phyloP scores from a whole-genome alignment of 1,139 yeast genomes.

The Magnusiomyces tetraspermus region DNA sequence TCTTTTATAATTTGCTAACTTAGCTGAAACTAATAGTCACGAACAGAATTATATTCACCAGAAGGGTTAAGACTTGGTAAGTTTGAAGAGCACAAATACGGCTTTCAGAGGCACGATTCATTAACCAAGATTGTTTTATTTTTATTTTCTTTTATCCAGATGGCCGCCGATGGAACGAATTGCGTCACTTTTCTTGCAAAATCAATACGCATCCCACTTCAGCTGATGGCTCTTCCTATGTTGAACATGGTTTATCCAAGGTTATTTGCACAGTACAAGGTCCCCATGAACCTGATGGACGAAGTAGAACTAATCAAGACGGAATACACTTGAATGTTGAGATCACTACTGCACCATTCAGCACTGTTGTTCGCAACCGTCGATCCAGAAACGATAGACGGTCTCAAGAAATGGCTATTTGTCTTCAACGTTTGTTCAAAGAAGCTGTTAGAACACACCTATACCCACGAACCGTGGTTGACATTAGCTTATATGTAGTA shows the following conservation, averaged over 20 bases:
- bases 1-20: not conserved
- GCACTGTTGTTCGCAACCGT: conserved; percentile 65
- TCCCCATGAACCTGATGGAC: conserved; percentile 68
- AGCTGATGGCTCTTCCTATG: conserved; percentile 85
- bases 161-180: conserved; percentile 92
- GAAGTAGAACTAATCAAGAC: conserved; percentile 35
- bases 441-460: conserved; percentile 66
- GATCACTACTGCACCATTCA: conserved; percentile 60
- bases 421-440: conserved; percentile 69
- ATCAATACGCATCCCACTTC: conserved; percentile 83
- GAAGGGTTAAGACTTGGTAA: conserved; percentile 67
- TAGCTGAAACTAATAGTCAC: conserved; percentile 33
- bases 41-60: conserved; percentile 80
- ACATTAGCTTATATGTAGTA: conserved; percentile 63
- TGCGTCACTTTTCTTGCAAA: conserved; percentile 69
- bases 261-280: conserved; percentile 81
- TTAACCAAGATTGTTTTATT: not conserved
- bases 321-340: conserved; percentile 54
- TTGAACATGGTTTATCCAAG: conserved; percentile 89
- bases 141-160: conserved; percentile 33
- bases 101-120: too few species aligned
- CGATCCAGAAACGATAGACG: conserved; percentile 35
- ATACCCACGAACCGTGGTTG: conserved; percentile 76
- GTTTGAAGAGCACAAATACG: too few species aligned
- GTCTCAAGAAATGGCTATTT: conserved; percentile 63